Base-by-base conservation (phyloP, 148 eudicot species). In the Silene conica region DNA sequence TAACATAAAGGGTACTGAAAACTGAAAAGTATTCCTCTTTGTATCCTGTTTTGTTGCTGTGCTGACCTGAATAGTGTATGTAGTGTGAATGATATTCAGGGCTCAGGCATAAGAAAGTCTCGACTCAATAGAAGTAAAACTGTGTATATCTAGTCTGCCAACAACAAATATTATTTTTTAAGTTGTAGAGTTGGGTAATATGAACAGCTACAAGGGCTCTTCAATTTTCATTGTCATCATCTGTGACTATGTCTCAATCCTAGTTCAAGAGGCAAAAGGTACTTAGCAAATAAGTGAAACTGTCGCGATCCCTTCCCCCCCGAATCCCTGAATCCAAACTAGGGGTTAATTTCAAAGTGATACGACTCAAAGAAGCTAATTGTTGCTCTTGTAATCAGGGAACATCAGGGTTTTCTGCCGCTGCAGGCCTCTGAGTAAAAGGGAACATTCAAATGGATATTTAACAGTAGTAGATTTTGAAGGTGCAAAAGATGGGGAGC, bases 331-430 rank as follows among this genome's bases (percentile, higher is more conserved):
- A 28, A 28, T 28, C 3, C 31, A 28, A 28, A 28, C 3, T 28
- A 28, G 31, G 31, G 31, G 31, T 28, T 28, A 28, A 28, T 28
- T 28, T 28, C 31, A 28, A 28, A 28, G 31, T 28, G 31, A 28
- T 28, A 28, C 3, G 31, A 28, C 31, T 28, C 31, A 28, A 28
- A 28, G 31, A 28, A 28, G 31, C 31, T 28, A 3, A 28, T 28
- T 28, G 31, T 28, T 1, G 3, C 3, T 28, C 3, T 28, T 1
- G 1, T 28, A 1, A 75, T 76, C 92, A 93, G 98, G 98, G 67
- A 94, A 89, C 77, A 94, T 94, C 54, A 88, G 97, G 81, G 98
- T 94, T 21, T 94, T 92, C 76, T 94, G 97, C 67, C 88, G 98
- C 16, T 94, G 98, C 76, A 84, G 98, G 57, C 98, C 97, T 61